A percentile compares a stretch with the other conserved stretches of the same genome.
phyloP scores from a whole-genome alignment of 345 rosid species.

The Salix viminalis region DNA sequence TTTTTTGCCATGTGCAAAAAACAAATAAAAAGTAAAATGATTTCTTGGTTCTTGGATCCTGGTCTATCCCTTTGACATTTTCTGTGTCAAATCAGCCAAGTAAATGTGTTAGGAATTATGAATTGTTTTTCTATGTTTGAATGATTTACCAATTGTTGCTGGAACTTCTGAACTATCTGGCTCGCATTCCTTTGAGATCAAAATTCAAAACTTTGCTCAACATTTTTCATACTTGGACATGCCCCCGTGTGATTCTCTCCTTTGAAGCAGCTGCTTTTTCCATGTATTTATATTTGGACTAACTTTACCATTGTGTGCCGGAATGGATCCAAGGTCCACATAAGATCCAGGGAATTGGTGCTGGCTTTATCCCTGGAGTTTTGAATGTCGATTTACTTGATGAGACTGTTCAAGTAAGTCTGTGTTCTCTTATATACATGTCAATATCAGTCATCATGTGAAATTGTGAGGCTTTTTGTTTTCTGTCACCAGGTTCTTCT shows the following conservation, averaged over 20 bases:
- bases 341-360: conserved; percentile 96
- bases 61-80: background rate
- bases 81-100: background rate
- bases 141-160: background rate
- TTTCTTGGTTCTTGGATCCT: background rate
- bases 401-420: conserved; percentile 78
- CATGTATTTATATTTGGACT: background rate
- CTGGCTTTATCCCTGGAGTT: conserved; percentile 85
- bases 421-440: background rate
- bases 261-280: background rate
- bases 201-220: background rate
- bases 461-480: background rate
- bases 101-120: background rate
- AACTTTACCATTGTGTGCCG: background rate
- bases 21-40: background rate
- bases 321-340: conserved; percentile 56
- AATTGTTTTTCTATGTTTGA: background rate
- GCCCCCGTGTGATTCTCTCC: background rate
- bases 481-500: background rate
- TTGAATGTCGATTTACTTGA: conserved; percentile 63
- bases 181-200: background rate
- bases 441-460: background rate
- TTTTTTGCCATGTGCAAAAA: background rate
- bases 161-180: background rate
- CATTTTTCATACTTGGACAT: background rate